Conservation (phyloP, 2,329 filamentous ascomycete species). For the Fusarium multiceps region DNA sequence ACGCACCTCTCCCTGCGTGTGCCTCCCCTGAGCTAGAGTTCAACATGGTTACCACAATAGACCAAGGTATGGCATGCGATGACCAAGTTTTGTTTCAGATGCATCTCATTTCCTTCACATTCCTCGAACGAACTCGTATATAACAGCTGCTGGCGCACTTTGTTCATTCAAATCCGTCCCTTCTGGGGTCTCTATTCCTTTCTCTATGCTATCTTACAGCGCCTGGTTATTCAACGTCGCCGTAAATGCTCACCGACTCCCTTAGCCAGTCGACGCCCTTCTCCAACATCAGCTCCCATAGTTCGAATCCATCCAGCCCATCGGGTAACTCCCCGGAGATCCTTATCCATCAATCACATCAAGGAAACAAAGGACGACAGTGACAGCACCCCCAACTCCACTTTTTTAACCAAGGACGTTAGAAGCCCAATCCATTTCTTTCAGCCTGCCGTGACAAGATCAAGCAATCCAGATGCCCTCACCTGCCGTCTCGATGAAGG, state of each 20-base stretch:
- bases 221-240: slow-evolving; percentile 16
- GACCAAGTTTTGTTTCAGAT: slow-evolving; percentile 22
- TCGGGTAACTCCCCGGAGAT: slow-evolving; percentile 15
- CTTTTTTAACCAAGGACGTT: slow-evolving; percentile 42
- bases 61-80: background rate
- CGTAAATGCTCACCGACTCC: slow-evolving; percentile 32
- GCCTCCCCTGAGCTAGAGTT: background rate
- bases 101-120: slow-evolving; percentile 31
- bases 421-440: slow-evolving; percentile 41
- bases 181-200: slow-evolving; percentile 34
- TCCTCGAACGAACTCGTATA: slow-evolving; percentile 24
- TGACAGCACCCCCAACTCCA: slow-evolving; percentile 43
- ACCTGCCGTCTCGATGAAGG: slow-evolving; percentile 46
- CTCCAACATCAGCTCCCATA: background rate
- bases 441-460: slow-evolving; percentile 40
- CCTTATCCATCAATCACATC: slow-evolving; percentile 41
- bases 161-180: slow-evolving; percentile 33
- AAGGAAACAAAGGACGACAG: slow-evolving; percentile 42
- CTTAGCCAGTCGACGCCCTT: slow-evolving; percentile 7
- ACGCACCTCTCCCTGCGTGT: slow-evolving; percentile 12
- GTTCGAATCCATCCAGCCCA: slow-evolving; percentile 10
- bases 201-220: slow-evolving; percentile 37
- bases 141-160: slow-evolving; percentile 12
- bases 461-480: slow-evolving; percentile 44
- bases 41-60: slow-evolving; percentile 7